These are phyloP conservation scores for Zhuliangozyma parablackwelliae DNA, from an alignment of 1,139 yeast genomes.

Conservation along the genomic window DNA sequence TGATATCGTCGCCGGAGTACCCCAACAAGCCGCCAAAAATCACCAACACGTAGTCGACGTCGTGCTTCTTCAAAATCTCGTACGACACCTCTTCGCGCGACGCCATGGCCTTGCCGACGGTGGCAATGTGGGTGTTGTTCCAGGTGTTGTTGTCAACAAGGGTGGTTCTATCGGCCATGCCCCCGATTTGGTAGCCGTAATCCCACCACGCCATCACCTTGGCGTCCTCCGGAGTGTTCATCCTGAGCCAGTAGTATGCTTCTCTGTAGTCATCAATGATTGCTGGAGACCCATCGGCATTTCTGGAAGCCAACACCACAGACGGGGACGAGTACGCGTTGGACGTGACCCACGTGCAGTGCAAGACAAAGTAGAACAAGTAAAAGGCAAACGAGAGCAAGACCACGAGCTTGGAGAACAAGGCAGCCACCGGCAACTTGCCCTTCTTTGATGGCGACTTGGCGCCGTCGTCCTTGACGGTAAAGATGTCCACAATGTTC, in stretches of 20 bases:
- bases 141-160: conserved; percentile 98
- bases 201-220: conserved; percentile 99
- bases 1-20: conserved; percentile 93
- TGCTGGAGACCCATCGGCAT: conserved; percentile 80
- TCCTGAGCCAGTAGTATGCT: conserved; percentile 97
- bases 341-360: conserved; percentile 97
- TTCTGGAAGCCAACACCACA: conserved; percentile 82
- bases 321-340: conserved; percentile 97
- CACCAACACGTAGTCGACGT: conserved; percentile 89
- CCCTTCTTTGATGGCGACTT: conserved; percentile 4
- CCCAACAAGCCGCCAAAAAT: conserved; percentile 95
- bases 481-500: conserved; percentile 52
- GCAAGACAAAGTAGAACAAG: conserved; percentile 79
- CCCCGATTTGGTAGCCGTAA: conserved; percentile 98
- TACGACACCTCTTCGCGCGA: conserved; percentile 85
- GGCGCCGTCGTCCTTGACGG: conserved; percentile 10
- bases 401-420: conserved; percentile 59
- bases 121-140: conserved; percentile 99
- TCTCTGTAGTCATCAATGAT: conserved; percentile 97
- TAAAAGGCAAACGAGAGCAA: conserved; percentile 69
- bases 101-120: conserved; percentile 99
- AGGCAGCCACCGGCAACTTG: conserved; percentile 28
- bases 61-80: conserved; percentile 82
- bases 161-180: conserved; percentile 99
- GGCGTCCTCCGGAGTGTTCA: conserved; percentile 96